A percentile compares a stretch with the other conserved stretches of the same genome.
Evolutionary conservation across 1,284 basidiomycete genomes (phyloP).

Genomic region (Melampsora larici-populina): DNA sequence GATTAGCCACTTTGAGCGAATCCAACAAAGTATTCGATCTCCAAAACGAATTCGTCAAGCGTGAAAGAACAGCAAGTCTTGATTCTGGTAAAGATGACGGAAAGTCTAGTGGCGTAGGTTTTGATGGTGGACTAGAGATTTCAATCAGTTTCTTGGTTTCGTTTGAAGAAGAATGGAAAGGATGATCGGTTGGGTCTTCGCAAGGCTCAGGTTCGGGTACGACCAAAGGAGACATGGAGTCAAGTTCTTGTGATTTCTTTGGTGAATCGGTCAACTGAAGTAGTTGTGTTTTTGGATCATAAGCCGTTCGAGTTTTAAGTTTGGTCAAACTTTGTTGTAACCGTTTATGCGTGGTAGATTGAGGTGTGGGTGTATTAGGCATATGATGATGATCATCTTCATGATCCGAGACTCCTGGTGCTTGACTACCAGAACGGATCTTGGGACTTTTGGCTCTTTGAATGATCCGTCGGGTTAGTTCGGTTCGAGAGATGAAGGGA

Average conservation of each 20-base stretch:
- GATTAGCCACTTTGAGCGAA: not conserved
- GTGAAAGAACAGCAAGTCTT: constrained; percentile 12
- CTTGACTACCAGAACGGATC: constrained; percentile 8
- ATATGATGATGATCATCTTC: constrained; percentile 27
- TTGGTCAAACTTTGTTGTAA: constrained; percentile 28
- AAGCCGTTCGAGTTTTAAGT: constrained; percentile 2
- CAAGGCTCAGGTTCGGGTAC: not conserved
- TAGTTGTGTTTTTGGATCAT: not conserved
- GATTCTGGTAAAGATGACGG: constrained; percentile 17
- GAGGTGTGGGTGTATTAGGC: constrained; percentile 33
- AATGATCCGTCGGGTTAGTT: constrained; percentile 28
- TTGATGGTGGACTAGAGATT: constrained; percentile 1
- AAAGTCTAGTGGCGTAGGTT: not conserved
- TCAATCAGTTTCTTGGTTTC: not conserved
- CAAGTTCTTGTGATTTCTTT: not conserved
- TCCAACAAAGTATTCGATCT: constrained; percentile 33
- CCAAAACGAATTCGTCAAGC: constrained; percentile 35
- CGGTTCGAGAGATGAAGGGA: constrained; percentile 34
- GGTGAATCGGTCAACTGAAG: constrained; percentile 17
- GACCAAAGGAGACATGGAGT: not conserved
- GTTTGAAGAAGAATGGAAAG: not conserved
- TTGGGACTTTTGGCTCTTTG: constrained; percentile 37
- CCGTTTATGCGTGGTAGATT: constrained; percentile 19
- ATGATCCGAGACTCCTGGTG: constrained; percentile 6
- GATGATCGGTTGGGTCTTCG: not conserved